A percentile compares a stretch with the other conserved stretches of the same genome.
Evolutionary conservation across 768 basidiomycete genomes (phyloP).

Genomic region (Artomyces pyxidatus): DNA sequence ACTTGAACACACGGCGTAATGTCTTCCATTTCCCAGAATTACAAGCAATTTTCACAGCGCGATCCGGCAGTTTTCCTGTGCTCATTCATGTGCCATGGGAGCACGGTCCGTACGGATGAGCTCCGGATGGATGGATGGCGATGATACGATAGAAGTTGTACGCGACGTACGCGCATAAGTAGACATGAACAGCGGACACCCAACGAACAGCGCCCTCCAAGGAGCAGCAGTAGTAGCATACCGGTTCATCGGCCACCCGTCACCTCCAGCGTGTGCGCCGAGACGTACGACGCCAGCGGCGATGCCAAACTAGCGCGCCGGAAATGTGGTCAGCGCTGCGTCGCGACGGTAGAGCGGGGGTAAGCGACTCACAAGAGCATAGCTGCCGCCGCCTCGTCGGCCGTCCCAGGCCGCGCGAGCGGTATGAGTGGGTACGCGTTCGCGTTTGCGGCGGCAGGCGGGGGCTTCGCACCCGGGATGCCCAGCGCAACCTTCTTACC

Average conservation of each 20-base stretch:
- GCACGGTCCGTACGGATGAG: no score
- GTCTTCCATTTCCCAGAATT: no score
- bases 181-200: no score
- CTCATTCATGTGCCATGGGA: no score
- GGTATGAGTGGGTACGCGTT: constrained; percentile 42
- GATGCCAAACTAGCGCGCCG: constrained; percentile 55
- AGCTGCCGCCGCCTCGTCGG: constrained; percentile 71
- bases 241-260: constrained; percentile 49
- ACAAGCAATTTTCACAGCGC: no score
- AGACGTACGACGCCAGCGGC: constrained; percentile 72
- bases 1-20: no score
- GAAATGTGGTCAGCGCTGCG: constrained; percentile 8
- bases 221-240: not conserved
- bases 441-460: constrained; percentile 30
- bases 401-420: constrained; percentile 54
- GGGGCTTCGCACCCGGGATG: constrained; percentile 49
- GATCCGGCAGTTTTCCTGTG: no score
- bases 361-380: constrained; percentile 61
- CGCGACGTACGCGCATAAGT: no score
- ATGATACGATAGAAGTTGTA: no score
- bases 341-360: not conserved
- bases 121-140: no score
- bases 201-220: no score
- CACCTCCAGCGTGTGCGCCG: constrained; percentile 77
- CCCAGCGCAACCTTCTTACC: constrained; percentile 82